Evolutionary conservation across 805 yeast genomes (phyloP).

Genomic region (Yamadazyma olivae): DNA sequence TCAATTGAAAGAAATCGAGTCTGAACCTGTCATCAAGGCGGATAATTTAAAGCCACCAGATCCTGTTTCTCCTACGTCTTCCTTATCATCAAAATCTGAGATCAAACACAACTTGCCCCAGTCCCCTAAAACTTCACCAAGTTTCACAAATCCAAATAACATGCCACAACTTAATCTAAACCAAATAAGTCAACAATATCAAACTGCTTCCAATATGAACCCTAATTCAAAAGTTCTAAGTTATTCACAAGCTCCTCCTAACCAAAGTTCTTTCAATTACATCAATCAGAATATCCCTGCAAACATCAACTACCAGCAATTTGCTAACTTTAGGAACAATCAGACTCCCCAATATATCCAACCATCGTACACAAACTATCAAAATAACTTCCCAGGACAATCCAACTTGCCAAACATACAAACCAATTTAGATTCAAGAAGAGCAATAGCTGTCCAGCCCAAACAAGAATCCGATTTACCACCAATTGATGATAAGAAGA

Average conservation of each 20-base stretch:
- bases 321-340: not conserved
- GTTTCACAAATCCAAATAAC: not conserved
- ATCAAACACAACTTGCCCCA: constrained; percentile 34
- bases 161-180: not conserved
- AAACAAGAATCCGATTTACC: not conserved
- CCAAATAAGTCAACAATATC: constrained; percentile 2
- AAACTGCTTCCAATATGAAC: constrained; percentile 2
- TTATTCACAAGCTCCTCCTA: not conserved
- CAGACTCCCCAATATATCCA: constrained; percentile 10
- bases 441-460: not conserved
- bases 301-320: not conserved
- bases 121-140: constrained; percentile 39
- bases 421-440: not conserved
- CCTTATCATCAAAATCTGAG: constrained; percentile 31
- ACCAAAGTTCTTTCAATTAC: not conserved
- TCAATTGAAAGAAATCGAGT: not conserved
- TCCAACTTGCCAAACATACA: not conserved
- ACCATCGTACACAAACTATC: constrained; percentile 11
- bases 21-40: constrained; percentile 1
- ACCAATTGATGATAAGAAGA: not conserved
- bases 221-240: constrained; percentile 6
- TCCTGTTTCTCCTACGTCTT: constrained; percentile 34
- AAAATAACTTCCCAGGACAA: constrained; percentile 6
- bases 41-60: constrained; percentile 7
- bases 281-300: not conserved